phyloP scores from a whole-genome alignment of 345 rosid genomes.

The Gossypioides kirkii region DNA sequence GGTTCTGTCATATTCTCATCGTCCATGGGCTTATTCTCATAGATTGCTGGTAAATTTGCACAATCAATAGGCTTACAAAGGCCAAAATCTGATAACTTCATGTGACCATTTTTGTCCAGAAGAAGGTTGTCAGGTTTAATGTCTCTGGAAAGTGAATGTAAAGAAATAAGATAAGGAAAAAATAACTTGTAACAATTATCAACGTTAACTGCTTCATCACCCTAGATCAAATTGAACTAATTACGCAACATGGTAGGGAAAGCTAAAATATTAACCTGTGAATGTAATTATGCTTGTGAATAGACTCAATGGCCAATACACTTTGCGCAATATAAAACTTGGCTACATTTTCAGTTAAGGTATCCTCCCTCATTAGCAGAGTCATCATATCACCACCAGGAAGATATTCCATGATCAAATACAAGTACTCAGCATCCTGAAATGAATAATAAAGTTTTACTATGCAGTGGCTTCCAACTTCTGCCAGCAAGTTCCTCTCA shows the following conservation, averaged over 20 bases:
- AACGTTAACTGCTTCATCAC: neutral
- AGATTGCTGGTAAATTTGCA: slow-evolving; percentile 66
- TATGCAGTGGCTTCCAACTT: slow-evolving; percentile 93
- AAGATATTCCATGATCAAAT: slow-evolving; percentile 93
- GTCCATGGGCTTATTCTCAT: slow-evolving; percentile 65
- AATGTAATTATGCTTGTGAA: slow-evolving; percentile 85
- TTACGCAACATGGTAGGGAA: slow-evolving; percentile 7
- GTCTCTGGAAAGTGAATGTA: slow-evolving; percentile 48
- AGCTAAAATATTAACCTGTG: slow-evolving; percentile 60
- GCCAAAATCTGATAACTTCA: slow-evolving; percentile 98
- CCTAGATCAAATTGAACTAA: slow-evolving; percentile 11
- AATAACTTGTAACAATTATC: slow-evolving; percentile 4
- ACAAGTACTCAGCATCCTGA: slow-evolving; percentile 87
- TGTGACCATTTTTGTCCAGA: slow-evolving; percentile 88
- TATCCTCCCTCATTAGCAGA: slow-evolving; percentile 87
- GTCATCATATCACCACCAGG: slow-evolving; percentile 99
- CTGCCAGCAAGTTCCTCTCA: slow-evolving; percentile 95
- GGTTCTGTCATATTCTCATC: slow-evolving; percentile 59
- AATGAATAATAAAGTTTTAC: slow-evolving; percentile 94
- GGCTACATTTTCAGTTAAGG: slow-evolving; percentile 76
- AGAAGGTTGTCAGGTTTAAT: slow-evolving; percentile 97
- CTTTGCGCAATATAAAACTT: slow-evolving; percentile 92
- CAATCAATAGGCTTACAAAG: slow-evolving; percentile 98
- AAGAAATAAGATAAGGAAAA: slow-evolving; percentile 20
- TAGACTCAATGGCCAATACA: slow-evolving; percentile 90